Evolutionary conservation across 31 red algal species (phyloP).

Genomic region (Bonnemaisonia californica): DNA sequence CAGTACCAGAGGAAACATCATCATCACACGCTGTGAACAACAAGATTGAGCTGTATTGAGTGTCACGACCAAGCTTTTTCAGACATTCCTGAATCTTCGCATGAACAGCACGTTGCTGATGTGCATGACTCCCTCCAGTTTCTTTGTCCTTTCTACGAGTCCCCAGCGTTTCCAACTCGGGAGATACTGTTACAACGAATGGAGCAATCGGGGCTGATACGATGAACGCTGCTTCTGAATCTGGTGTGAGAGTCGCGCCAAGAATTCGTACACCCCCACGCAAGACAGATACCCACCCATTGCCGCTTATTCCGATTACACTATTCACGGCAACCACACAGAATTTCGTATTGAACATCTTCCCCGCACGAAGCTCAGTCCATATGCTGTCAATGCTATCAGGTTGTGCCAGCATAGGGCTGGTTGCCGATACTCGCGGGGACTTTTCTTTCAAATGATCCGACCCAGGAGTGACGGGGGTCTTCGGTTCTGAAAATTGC

Average conservation of each 20-base stretch:
- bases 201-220: slow-evolving; percentile 33
- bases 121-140: background rate
- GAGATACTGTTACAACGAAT: slow-evolving; percentile 17
- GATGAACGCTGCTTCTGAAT: slow-evolving; percentile 15
- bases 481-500: background rate
- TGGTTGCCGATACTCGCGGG: background rate
- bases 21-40: too few relatives aligned
- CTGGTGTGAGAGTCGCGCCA: background rate
- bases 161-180: background rate
- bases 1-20: too few relatives aligned
- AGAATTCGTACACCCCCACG: slow-evolving; percentile 2
- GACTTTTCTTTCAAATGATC: background rate
- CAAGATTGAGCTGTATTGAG: background rate
- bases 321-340: background rate
- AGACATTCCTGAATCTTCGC: background rate
- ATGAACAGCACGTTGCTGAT: too few relatives aligned
- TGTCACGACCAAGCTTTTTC: background rate
- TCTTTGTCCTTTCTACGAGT: background rate
- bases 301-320: slow-evolving; percentile 5
- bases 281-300: slow-evolving; percentile 24
- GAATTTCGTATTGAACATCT: background rate
- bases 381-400: background rate
- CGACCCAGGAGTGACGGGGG: background rate
- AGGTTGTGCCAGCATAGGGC: background rate
- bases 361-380: background rate